Percentiles rank a stretch among this genome's conserved stretches.
Conservation (phyloP, 176 grass and related monocot genomes). For the Metroxylon sagu region DNA sequence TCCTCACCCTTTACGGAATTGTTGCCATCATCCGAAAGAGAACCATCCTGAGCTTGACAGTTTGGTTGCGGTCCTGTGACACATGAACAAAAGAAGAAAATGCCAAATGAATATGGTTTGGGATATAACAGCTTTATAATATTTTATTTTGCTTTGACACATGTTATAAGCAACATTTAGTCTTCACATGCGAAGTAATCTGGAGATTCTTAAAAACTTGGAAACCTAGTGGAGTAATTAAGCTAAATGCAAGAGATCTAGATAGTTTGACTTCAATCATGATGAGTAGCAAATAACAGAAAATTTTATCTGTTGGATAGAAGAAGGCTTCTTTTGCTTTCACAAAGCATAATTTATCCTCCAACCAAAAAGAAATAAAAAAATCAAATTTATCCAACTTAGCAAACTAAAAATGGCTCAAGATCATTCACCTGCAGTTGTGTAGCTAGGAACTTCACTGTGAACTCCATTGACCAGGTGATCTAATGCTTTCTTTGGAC, state of each 20-base stretch:
- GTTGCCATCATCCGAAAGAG: slow-evolving; percentile 26
- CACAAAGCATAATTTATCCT: too few species aligned
- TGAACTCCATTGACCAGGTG: slow-evolving; percentile 29
- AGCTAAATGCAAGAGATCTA: too few species aligned
- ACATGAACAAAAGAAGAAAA: not conserved
- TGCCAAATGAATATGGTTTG: not conserved
- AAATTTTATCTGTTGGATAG: too few species aligned
- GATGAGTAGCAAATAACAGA: too few species aligned
- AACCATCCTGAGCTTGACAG: slow-evolving; percentile 25
- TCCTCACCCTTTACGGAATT: slow-evolving; percentile 24
- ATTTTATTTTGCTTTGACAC: not conserved
- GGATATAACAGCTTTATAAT: not conserved
- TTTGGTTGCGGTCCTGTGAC: not conserved
- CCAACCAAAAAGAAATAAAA: not conserved
- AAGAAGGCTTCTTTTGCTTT: too few species aligned
- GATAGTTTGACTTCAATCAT: too few species aligned
- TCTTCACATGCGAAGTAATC: too few species aligned
- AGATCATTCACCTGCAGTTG: slow-evolving; percentile 1
- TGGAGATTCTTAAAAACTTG: too few species aligned
- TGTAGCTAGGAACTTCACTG: slow-evolving; percentile 13
- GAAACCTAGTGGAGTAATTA: too few species aligned
- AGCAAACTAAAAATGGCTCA: not conserved
- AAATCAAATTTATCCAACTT: not conserved
- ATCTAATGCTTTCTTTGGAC: slow-evolving; percentile 31
- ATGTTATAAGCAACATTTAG: not conserved